Percentiles rank a stretch among this genome's conserved stretches.
Evolutionary conservation across 768 basidiomycete species (phyloP).

Genomic region (Kwoniella bestiolae): DNA sequence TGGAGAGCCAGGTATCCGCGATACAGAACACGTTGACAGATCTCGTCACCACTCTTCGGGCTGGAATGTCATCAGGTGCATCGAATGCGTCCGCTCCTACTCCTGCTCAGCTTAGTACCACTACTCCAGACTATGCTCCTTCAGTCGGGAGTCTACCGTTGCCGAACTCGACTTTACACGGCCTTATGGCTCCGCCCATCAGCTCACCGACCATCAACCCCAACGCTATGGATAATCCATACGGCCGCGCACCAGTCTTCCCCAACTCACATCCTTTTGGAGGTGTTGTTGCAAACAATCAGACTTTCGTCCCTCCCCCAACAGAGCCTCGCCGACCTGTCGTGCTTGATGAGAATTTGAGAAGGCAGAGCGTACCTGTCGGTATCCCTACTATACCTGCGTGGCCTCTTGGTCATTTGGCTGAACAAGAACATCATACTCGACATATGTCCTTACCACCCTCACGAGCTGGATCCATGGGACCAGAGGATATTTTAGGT

Average conservation of each 20-base stretch:
- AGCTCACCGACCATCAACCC: constrained; percentile 6
- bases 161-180: neutral
- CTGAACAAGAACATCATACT: constrained; percentile 19
- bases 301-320: neutral
- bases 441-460: constrained; percentile 47
- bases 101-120: constrained; percentile 12
- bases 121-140: constrained; percentile 22
- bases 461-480: constrained; percentile 61
- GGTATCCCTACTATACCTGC: neutral
- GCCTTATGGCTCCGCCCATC: constrained; percentile 6
- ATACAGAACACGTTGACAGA: constrained; percentile 82
- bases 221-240: constrained; percentile 8
- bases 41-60: constrained; percentile 76
- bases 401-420: constrained; percentile 2
- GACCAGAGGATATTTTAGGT: constrained; percentile 70
- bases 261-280: neutral
- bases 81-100: constrained; percentile 26
- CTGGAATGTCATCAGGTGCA: constrained; percentile 28
- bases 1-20: constrained; percentile 79
- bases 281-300: neutral
- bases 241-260: constrained; percentile 6
- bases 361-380: constrained; percentile 15
- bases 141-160: constrained; percentile 1
- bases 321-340: constrained; percentile 9
- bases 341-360: constrained; percentile 12